A percentile compares a stretch with the other conserved stretches of the same genome.
phyloP scores from a whole-genome alignment of 495 filamentous ascomycete species.

The Pyronema domesticum region DNA sequence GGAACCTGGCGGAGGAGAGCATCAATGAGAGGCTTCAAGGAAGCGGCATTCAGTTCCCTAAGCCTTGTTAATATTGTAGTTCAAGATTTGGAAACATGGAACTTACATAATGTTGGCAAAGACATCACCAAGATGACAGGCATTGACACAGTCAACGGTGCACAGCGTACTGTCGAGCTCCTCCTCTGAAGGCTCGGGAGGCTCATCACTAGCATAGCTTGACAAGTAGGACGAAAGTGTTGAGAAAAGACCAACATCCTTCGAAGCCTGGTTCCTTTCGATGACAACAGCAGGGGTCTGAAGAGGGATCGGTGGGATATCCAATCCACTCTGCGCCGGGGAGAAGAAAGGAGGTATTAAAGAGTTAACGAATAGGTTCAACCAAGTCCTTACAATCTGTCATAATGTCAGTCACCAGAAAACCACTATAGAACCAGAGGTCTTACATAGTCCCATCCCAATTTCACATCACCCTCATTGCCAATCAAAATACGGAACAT shows the following conservation, averaged over 20 bases:
- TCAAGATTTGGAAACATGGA: neutral
- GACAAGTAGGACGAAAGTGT: constrained; percentile 91
- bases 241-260: constrained; percentile 72
- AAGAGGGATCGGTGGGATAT: constrained; percentile 68
- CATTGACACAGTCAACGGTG: constrained; percentile 84
- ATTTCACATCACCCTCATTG: constrained; percentile 55
- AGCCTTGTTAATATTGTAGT: neutral
- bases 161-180: constrained; percentile 89
- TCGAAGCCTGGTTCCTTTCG: constrained; percentile 59
- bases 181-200: constrained; percentile 90
- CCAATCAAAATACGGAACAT: constrained; percentile 76
- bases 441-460: constrained; percentile 72
- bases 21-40: constrained; percentile 48
- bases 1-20: constrained; percentile 69
- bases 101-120: constrained; percentile 70
- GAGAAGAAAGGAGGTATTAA: constrained; percentile 73
- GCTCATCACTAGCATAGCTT: constrained; percentile 96
- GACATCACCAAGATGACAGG: constrained; percentile 68
- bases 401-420: constrained; percentile 20
- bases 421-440: neutral
- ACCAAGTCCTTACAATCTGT: constrained; percentile 72
- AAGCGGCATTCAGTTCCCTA: constrained; percentile 50
- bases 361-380: constrained; percentile 92
- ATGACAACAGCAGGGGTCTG: constrained; percentile 86
- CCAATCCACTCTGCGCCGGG: constrained; percentile 47